phyloP scores from a whole-genome alignment of 805 yeast genomes.

The Helenozyma baotianmanensis region DNA sequence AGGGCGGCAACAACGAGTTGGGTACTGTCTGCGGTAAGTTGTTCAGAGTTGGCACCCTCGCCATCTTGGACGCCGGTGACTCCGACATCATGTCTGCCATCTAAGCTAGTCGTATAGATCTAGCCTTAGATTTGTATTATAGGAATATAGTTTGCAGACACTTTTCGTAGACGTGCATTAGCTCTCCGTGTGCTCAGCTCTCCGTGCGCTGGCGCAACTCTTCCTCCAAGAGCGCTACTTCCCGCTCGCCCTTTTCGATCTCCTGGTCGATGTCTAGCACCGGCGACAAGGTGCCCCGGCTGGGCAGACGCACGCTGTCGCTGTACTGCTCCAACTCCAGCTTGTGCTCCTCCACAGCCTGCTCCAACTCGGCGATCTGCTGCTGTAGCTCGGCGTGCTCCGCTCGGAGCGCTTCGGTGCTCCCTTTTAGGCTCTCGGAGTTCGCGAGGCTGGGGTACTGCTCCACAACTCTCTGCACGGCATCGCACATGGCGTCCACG shows the following conservation, averaged over 20 bases:
- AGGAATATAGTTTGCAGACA: conserved; percentile 9
- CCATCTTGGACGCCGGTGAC: conserved; percentile 98
- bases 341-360: conserved; percentile 40
- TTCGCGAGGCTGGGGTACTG: conserved; percentile 6
- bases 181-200: too few species aligned
- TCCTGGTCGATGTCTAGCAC: conserved; percentile 30
- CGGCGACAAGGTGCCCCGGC: conserved; percentile 5
- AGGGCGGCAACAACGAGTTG: conserved; percentile 99
- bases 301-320: conserved; percentile 18
- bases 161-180: too few species aligned
- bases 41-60: conserved; percentile 98
- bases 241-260: conserved; percentile 43
- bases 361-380: conserved; percentile 41
- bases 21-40: conserved; percentile 99
- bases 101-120: conserved; percentile 17
- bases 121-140: conserved; percentile 5
- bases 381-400: conserved; percentile 31
- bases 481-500: conserved; percentile 38
- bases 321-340: conserved; percentile 34
- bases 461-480: conserved; percentile 6
- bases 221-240: conserved; percentile 39
- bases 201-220: conserved; percentile 19
- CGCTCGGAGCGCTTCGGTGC: conserved; percentile 18
- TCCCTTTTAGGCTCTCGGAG: conserved; percentile 1
- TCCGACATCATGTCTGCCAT: conserved; percentile 87